Evolutionary conservation across 2,329 filamentous ascomycete genomes (phyloP), one percentile per base, ranked within the genome.

Genomic region (Trichocomaceae sp.): DNA sequence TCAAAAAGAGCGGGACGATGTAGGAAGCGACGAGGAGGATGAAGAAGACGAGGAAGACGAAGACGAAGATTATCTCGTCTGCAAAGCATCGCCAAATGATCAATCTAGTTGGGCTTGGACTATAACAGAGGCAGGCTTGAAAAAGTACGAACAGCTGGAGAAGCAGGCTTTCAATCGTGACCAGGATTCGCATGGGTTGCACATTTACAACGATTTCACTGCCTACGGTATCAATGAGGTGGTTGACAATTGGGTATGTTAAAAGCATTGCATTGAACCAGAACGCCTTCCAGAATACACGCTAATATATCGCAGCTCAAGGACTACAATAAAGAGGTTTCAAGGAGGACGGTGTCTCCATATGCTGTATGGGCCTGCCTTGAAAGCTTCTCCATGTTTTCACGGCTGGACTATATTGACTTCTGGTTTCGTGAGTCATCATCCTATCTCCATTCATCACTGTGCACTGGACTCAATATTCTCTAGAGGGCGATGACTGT

Each of bases 151-250:
- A n/a, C 10, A 31, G 19, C 23, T 55, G 47, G 23, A 47, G 31
- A 47, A 47, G 26, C 41, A 50, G 47, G 53, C 47, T 17, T 15
- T 19, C 17, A 22, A 33, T 19, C 47, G 53, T 26, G 53, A 55
- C 19, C 53, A 55, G 42, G 53, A 50, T 33, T 20, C 13, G 17
- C 53, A 55, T 3, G 39, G 42, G 22, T 8, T 50, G 42, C 33
- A 50, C 47, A 23, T 55, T 33, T 55, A 50, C 47, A 55, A 37
- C 53, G 20, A 55, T 47, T 50, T 45, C 42, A 50, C 53, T 13
- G 29, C 53, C 39, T 50, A 55, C 15, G 53, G 53, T 5, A 17
- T 55, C 31, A 46, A 39, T 17, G 53, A 55, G 33, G 31, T 55
- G 3, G 12, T 55, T 47, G 41, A 55, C 12, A 55, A 55, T 41